Percentiles rank a stretch among this genome's conserved stretches.
phyloP scores from a whole-genome alignment of 108 stramenopile genomes.

The Parietichytrium sp. region DNA sequence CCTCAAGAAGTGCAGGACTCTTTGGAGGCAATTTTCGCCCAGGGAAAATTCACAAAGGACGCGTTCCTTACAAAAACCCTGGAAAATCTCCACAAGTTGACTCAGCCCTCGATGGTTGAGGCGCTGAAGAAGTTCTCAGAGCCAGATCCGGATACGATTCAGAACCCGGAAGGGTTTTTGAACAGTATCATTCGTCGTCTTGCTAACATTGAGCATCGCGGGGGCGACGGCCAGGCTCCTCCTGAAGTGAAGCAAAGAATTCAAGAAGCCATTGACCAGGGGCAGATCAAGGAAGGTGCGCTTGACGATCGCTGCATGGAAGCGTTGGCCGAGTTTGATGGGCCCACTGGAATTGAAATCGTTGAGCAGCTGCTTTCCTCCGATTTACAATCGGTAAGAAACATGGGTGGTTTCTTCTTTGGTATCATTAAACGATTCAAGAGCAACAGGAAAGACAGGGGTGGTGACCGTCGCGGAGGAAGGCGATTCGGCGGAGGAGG shows the following conservation, averaged over 20 bases:
- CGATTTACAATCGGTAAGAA: neutral
- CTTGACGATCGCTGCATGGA: constrained; percentile 37
- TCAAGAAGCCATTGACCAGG: neutral
- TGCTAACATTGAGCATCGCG: neutral
- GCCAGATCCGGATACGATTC: neutral
- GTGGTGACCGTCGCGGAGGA: neutral
- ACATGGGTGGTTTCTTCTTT: constrained; percentile 26
- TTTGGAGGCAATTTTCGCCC: neutral
- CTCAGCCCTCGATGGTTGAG: neutral
- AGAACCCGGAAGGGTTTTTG: constrained; percentile 2
- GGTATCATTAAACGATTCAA: constrained; percentile 34
- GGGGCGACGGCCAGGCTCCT: neutral
- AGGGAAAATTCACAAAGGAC: neutral
- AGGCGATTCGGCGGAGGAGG: too few relatives aligned
- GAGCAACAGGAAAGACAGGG: neutral
- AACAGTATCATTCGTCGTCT: constrained; percentile 16
- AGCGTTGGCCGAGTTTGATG: neutral
- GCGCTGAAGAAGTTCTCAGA: neutral
- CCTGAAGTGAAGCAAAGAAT: neutral
- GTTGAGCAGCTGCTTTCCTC: neutral
- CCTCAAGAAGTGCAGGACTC: neutral
- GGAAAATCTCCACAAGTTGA: neutral
- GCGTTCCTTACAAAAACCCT: neutral
- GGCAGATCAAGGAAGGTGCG: neutral
- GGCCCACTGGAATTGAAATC: neutral